These are phyloP conservation scores for Exobasidium rhododendri DNA, from an alignment of 1,284 basidiomycete species.

Conservation along the genomic window DNA sequence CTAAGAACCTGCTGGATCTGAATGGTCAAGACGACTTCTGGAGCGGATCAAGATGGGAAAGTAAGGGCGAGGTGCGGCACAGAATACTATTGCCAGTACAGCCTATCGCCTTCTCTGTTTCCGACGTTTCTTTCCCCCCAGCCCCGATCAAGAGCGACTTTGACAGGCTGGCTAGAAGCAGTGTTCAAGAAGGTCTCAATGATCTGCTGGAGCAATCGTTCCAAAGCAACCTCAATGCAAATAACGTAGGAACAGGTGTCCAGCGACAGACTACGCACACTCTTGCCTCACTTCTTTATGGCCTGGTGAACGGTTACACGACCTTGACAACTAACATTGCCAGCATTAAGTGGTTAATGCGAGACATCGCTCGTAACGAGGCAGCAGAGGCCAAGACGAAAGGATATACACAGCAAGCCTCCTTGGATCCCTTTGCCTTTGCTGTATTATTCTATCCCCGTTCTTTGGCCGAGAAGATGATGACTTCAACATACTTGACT, in stretches of 20 bases:
- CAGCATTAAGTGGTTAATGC: slow-evolving; percentile 39
- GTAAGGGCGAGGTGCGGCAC: slow-evolving; percentile 9
- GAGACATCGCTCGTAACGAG: slow-evolving; percentile 22
- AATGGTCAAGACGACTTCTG: slow-evolving; percentile 24
- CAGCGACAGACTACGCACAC: slow-evolving; percentile 23
- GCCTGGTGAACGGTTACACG: slow-evolving; percentile 25
- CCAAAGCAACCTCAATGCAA: neutral
- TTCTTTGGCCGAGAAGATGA: slow-evolving; percentile 37
- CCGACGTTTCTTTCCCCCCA: neutral
- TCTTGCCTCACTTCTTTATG: slow-evolving; percentile 16
- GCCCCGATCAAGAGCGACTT: neutral
- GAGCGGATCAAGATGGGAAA: slow-evolving; percentile 25
- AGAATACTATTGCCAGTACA: neutral
- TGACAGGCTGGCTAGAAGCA: neutral
- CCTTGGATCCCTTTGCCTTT: slow-evolving; percentile 12
- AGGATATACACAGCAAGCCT: slow-evolving; percentile 15
- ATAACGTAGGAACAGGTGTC: neutral
- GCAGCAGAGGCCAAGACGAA: neutral
- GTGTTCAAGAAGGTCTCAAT: neutral
- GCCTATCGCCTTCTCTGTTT: neutral
- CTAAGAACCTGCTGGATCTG: slow-evolving; percentile 24
- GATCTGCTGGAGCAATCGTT: neutral
- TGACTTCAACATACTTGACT: neutral
- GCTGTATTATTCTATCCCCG: slow-evolving; percentile 26
- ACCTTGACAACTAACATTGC: slow-evolving; percentile 37